phyloP scores from a whole-genome alignment of 2,329 filamentous ascomycete genomes.

The Coccinonectria pachysandricola region DNA sequence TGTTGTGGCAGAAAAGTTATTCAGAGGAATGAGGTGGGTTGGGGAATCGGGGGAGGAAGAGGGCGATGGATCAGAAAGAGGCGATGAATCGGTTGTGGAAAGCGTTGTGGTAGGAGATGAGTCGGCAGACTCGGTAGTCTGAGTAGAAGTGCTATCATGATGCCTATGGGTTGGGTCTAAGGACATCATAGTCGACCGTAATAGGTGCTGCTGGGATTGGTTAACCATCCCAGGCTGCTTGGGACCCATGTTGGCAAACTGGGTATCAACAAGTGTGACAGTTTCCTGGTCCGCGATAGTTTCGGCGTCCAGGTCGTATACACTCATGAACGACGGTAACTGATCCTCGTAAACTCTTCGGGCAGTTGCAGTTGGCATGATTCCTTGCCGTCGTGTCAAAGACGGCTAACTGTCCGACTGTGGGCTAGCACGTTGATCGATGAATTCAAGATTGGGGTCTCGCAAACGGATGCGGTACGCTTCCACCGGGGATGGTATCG shows the following conservation, averaged over 20 bases:
- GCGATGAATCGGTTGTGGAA: slow-evolving; percentile 85
- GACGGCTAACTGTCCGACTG: too few species aligned
- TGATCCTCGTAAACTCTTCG: slow-evolving; percentile 56
- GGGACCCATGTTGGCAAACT: slow-evolving; percentile 38
- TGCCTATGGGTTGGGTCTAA: slow-evolving; percentile 53
- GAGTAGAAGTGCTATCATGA: slow-evolving; percentile 67
- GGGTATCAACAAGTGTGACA: slow-evolving; percentile 44
- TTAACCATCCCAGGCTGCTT: slow-evolving; percentile 29
- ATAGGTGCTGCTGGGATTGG: slow-evolving; percentile 24
- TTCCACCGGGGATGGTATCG: slow-evolving; percentile 13
- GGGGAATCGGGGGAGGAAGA: slow-evolving; percentile 90
- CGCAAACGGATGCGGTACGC: slow-evolving; percentile 9
- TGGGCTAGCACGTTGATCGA: too few species aligned
- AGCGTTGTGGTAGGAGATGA: slow-evolving; percentile 92
- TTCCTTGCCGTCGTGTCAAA: slow-evolving; percentile 15
- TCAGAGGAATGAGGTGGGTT: slow-evolving; percentile 59
- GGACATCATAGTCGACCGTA: slow-evolving; percentile 31
- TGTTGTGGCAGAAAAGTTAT: slow-evolving; percentile 53
- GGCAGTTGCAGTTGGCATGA: slow-evolving; percentile 52
- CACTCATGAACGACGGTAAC: slow-evolving; percentile 68
- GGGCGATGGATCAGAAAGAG: slow-evolving; percentile 80
- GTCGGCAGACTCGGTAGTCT: slow-evolving; percentile 74
- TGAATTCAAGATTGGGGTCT: too few species aligned
- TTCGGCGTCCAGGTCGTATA: slow-evolving; percentile 56
- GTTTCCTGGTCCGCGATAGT: slow-evolving; percentile 42